Conservation (phyloP, 805 yeast species). For the Hanseniaspora guilliermondii region DNA sequence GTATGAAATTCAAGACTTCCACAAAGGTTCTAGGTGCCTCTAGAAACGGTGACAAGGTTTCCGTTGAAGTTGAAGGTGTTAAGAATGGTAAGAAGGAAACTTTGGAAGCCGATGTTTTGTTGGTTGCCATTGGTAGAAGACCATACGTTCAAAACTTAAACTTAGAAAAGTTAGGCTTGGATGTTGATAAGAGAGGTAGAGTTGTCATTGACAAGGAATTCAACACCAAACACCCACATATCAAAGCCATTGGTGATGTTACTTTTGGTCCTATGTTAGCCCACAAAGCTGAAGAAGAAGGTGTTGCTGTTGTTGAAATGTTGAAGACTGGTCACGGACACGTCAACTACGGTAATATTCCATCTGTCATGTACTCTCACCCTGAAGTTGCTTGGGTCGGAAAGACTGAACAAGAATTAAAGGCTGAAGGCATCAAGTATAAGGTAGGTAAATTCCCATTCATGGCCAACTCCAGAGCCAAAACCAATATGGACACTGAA, state of each 20-base stretch:
- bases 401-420: conserved; percentile 84
- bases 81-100: conserved; percentile 71
- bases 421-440: conserved; percentile 82
- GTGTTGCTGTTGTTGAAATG: conserved; percentile 94
- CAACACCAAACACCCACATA: conserved; percentile 83
- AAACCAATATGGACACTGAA: conserved; percentile 92
- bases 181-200: conserved; percentile 83
- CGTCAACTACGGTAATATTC: conserved; percentile 94
- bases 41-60: conserved; percentile 78
- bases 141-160: conserved; percentile 86
- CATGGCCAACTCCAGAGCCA: conserved; percentile 98
- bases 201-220: conserved; percentile 87
- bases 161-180: conserved; percentile 80
- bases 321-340: conserved; percentile 91
- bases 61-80: conserved; percentile 76
- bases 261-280: conserved; percentile 99
- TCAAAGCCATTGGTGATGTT: conserved; percentile 95
- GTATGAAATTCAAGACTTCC: conserved; percentile 80
- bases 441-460: conserved; percentile 97
- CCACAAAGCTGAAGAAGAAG: conserved; percentile 99
- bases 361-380: conserved; percentile 97
- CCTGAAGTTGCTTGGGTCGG: conserved; percentile 99
- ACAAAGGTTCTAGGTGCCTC: conserved; percentile 83
- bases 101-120: conserved; percentile 79
- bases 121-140: conserved; percentile 98